Base-by-base conservation (phyloP, 2,329 filamentous ascomycete species). In the Ophiostoma sp. region DNA sequence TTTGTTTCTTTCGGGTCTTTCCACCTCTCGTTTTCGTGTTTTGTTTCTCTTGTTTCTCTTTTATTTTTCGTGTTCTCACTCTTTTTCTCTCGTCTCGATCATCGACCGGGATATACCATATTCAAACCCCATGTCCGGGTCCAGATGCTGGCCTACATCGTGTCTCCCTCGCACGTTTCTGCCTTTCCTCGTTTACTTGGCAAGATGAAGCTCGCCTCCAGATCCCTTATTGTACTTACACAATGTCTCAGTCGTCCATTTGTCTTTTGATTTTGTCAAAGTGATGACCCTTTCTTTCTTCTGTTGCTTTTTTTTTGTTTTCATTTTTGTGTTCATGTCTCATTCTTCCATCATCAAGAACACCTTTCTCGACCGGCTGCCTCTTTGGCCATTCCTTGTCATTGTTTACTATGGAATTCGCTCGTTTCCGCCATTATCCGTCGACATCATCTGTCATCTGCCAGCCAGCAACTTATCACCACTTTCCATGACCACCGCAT, bases 91-190 rank as follows among this genome's bases (percentile, higher is more conserved):
- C 12, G 19, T 25, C 33, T 17, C n/a, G 22, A 11, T 45, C 36
- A 5, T n/a, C 31, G 57, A 12, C 36, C 6, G 17, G 36, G 22
- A 45, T 66, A 28, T 42, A 5, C 33, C 28, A 19, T 42, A 39
- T 42, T 11, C 61, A 28, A 66, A 28, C 9, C 22, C 61, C 33
- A 64, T 22, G 59, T 64, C 59, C 28, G 3, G 36, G 36, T 19
- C 22, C 36, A 66, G 61, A 45, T 28, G 22, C 36, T 19, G 36
- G n/a, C 22, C 15, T 28, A 36, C 12, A 28, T 64, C 36, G 36
- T 45, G 61, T 64, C 61, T 45, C 36, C n/a, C 61, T 28, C 61
- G n/a, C 61, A 28, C 61, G 61, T 66, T 66, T 66, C 22, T 45
- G 11, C 36, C 55, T 59, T 19, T 31, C 55, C 55, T 59, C n/a